phyloP scores from a whole-genome alignment of 768 basidiomycete genomes.

The Melanogaster broomeanus region DNA sequence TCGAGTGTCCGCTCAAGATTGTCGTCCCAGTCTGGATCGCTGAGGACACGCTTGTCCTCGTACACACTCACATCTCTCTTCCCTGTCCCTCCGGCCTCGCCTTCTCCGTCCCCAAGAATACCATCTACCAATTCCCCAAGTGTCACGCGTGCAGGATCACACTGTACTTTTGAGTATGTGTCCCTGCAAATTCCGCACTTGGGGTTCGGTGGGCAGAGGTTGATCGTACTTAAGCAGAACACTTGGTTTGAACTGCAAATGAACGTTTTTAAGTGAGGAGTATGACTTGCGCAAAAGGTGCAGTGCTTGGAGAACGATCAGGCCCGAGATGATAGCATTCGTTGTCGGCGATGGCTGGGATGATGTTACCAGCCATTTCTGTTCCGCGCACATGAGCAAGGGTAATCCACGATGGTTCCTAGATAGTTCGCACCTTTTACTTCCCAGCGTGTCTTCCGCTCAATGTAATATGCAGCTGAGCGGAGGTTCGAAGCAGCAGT shows the following conservation, averaged over 20 bases:
- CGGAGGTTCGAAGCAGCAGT: conserved; percentile 93
- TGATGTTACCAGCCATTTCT: conserved; percentile 99
- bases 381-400: not conserved
- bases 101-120: conserved; percentile 56
- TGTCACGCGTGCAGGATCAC: conserved; percentile 69
- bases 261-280: conserved; percentile 67
- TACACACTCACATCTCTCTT: conserved; percentile 74
- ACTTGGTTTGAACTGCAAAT: conserved; percentile 73
- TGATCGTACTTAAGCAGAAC: conserved; percentile 77
- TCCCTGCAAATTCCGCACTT: conserved; percentile 87
- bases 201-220: conserved; percentile 68
- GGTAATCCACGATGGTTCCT: not conserved
- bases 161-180: conserved; percentile 71
- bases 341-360: conserved; percentile 99
- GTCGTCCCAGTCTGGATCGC: conserved; percentile 94
- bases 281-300: conserved; percentile 75
- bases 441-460: conserved; percentile 90
- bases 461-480: conserved; percentile 87
- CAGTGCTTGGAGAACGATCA: conserved; percentile 91
- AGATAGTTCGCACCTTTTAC: conserved; percentile 71
- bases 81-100: conserved; percentile 34
- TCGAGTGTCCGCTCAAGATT: conserved; percentile 80
- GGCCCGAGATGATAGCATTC: conserved; percentile 94
- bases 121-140: conserved; percentile 74
- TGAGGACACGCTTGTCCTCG: conserved; percentile 84